Conservation (phyloP, 1,284 basidiomycete species). For the Laetiporus sulphureus region DNA sequence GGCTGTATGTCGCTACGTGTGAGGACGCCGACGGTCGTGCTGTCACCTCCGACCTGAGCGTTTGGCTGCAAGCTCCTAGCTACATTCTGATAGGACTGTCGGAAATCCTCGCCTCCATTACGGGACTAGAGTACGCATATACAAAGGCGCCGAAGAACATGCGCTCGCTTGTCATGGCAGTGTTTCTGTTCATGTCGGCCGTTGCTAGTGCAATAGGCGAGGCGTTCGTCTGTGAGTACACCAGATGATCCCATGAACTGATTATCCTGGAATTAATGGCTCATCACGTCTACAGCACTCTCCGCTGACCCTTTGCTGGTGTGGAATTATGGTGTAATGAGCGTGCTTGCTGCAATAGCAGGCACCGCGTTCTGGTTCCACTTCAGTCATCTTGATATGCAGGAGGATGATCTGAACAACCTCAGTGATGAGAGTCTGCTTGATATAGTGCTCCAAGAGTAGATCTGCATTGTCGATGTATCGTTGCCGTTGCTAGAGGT, state of each 20-base stretch:
- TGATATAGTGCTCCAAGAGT: background rate
- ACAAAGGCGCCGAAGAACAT: slow-evolving; percentile 81
- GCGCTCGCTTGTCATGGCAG: slow-evolving; percentile 70
- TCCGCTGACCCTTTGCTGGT: slow-evolving; percentile 49
- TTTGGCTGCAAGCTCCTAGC: slow-evolving; percentile 71
- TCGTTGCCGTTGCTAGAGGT: no score
- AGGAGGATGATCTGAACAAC: slow-evolving; percentile 58
- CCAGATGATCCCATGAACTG: background rate
- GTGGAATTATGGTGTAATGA: slow-evolving; percentile 40
- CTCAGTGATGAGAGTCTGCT: slow-evolving; percentile 25
- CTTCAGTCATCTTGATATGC: slow-evolving; percentile 52
- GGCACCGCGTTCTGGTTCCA: slow-evolving; percentile 56
- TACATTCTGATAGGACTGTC: slow-evolving; percentile 64
- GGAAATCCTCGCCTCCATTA: slow-evolving; percentile 66
- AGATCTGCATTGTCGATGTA: no score
- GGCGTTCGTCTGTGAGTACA: slow-evolving; percentile 39
- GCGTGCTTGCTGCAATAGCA: slow-evolving; percentile 31
- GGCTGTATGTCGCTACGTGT: slow-evolving; percentile 48
- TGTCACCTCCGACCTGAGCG: slow-evolving; percentile 54
- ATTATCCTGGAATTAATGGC: background rate
- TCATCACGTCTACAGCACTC: slow-evolving; percentile 17
- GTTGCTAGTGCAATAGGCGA: slow-evolving; percentile 61
- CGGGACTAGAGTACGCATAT: slow-evolving; percentile 85
- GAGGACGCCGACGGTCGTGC: slow-evolving; percentile 34
- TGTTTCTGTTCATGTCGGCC: slow-evolving; percentile 69